phyloP scores from a whole-genome alignment of 169 alveolate genomes.

The Eimeria brunetti region DNA sequence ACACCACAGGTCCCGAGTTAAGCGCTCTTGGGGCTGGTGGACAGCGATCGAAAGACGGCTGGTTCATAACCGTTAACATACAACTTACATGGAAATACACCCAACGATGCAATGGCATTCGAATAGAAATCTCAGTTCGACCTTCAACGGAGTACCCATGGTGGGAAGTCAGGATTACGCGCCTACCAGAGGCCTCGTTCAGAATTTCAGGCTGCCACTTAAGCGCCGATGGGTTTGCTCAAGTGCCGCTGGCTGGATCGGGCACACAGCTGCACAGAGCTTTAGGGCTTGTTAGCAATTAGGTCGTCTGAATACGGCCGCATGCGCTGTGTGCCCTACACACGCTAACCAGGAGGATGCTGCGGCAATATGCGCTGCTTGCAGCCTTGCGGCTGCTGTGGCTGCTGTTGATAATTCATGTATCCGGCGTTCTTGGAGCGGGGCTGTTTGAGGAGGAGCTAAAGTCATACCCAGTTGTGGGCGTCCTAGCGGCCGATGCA shows the following conservation, averaged over 20 bases:
- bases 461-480: constrained; percentile 21
- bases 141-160: neutral
- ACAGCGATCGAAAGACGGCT: neutral
- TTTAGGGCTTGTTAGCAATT: neutral
- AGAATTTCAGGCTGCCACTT: neutral
- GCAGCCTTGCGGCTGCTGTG: neutral
- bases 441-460: constrained; percentile 41
- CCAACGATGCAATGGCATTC: neutral
- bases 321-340: neutral
- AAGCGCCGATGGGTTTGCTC: neutral
- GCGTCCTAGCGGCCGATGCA: neutral
- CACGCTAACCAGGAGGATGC: neutral
- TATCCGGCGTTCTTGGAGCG: neutral
- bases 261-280: neutral
- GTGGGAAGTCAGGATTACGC: neutral
- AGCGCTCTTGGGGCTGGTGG: constrained; percentile 23
- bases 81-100: neutral
- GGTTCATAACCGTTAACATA: neutral
- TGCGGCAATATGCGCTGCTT: neutral
- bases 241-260: neutral
- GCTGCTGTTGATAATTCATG: neutral
- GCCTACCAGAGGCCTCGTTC: neutral
- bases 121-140: neutral
- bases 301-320: neutral
- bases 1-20: neutral